These are phyloP conservation scores for Phytophthora melonis DNA, from an alignment of 352 stramenopile species.

Conservation along the genomic window DNA sequence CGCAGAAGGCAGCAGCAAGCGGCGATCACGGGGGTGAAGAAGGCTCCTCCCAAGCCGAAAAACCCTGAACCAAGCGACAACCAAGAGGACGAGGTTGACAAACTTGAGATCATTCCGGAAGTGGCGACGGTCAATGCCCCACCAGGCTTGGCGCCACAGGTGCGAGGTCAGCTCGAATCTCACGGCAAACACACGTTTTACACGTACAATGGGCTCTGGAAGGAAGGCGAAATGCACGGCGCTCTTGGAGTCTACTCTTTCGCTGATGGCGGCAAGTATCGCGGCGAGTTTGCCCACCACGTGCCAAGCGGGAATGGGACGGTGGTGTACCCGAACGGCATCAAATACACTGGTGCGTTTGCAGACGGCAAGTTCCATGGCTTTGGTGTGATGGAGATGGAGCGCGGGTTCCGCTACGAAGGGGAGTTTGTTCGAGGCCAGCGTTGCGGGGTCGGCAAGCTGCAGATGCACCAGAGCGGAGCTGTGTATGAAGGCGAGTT, in stretches of 20 bases:
- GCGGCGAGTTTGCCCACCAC: slow-evolving; percentile 59
- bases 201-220: slow-evolving; percentile 77
- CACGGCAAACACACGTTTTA: slow-evolving; percentile 74
- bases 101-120: slow-evolving; percentile 61
- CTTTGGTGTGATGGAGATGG: slow-evolving; percentile 68
- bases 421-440: slow-evolving; percentile 60
- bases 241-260: slow-evolving; percentile 74
- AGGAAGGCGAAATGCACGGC: slow-evolving; percentile 72
- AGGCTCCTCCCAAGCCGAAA: slow-evolving; percentile 27
- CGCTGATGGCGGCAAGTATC: slow-evolving; percentile 75
- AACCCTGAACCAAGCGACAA: slow-evolving; percentile 33
- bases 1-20: slow-evolving; percentile 22
- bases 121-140: slow-evolving; percentile 44
- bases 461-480: slow-evolving; percentile 52
- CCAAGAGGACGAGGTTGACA: slow-evolving; percentile 55
- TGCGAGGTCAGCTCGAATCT: slow-evolving; percentile 70
- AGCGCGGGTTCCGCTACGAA: slow-evolving; percentile 61
- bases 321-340: slow-evolving; percentile 72
- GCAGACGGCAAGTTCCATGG: slow-evolving; percentile 67
- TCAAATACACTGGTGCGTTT: slow-evolving; percentile 75
- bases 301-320: slow-evolving; percentile 53
- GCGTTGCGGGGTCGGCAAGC: slow-evolving; percentile 57
- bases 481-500: slow-evolving; percentile 76
- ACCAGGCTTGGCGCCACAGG: slow-evolving; percentile 66
- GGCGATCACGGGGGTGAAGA: slow-evolving; percentile 27